A percentile compares a stretch with the other conserved stretches of the same genome.
phyloP scores from a whole-genome alignment of 2,329 filamentous ascomycete species.

The Ophiostoma triangulosporum region DNA sequence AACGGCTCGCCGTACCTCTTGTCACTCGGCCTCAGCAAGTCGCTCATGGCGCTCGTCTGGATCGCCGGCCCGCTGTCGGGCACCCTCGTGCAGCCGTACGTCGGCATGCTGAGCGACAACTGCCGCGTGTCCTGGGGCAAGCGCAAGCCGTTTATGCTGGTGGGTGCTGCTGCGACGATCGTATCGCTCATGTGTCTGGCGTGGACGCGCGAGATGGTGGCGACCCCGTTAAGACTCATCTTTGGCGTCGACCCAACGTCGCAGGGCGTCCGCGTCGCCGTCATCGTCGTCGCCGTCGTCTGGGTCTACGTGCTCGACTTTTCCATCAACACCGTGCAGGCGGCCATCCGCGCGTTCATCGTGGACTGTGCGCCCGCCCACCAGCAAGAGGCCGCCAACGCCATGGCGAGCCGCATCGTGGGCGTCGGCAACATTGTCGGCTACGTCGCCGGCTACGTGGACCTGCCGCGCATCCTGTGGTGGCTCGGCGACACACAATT shows the following conservation, averaged over 20 bases:
- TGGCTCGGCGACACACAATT: conserved; percentile 84
- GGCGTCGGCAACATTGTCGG: conserved; percentile 85
- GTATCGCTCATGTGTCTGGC: conserved; percentile 55
- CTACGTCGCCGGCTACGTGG: conserved; percentile 73
- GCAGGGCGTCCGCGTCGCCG: conserved; percentile 44
- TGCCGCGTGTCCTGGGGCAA: conserved; percentile 64
- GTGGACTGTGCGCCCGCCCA: conserved; percentile 85
- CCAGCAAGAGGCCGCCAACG: conserved; percentile 86
- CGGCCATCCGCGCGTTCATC: conserved; percentile 80
- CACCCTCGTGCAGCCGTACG: conserved; percentile 66
- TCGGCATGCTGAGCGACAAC: conserved; percentile 69
- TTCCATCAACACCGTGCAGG: conserved; percentile 92
- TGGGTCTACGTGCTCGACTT: conserved; percentile 89
- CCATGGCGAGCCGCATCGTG: conserved; percentile 79
- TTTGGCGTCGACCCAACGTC: conserved; percentile 60
- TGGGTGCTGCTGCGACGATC: conserved; percentile 53
- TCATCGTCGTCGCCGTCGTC: conserved; percentile 68
- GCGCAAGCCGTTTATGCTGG: conserved; percentile 69
- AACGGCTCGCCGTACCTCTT: conserved; percentile 79
- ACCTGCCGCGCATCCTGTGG: conserved; percentile 58
- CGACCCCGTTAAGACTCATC: conserved; percentile 43
- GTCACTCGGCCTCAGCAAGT: conserved; percentile 70
- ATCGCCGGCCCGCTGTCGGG: conserved; percentile 70
- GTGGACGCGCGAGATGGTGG: conserved; percentile 62
- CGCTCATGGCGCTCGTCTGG: conserved; percentile 72